Evolutionary conservation across 2,329 filamentous ascomycete genomes (phyloP), one percentile per base, ranked within the genome.

Genomic region (Incumbomyces lentus): DNA sequence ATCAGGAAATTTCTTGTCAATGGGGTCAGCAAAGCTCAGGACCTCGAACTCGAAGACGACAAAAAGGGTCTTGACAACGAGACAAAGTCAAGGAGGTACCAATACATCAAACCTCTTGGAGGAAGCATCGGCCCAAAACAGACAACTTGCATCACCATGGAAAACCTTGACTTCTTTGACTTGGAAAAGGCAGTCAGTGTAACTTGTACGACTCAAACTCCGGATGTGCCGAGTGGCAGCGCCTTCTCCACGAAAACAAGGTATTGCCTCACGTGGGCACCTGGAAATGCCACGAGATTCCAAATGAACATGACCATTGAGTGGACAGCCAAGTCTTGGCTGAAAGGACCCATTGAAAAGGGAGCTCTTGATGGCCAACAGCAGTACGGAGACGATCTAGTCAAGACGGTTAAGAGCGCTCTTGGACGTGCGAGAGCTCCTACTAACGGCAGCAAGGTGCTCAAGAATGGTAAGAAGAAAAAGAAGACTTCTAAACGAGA

Each of bases 281-380:
- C 92, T 42, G 82, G 81, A 52, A 95, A 95, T 59, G 71, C 79
- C 33, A 98, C 93, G 1, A 78, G 88, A 22, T 69, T 98, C 26
- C 79, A 92, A 51, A 83, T 90, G 68, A 95, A 83, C 55, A 95
- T 87, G 63, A 83, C 81, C 2, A 85, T 95, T 36, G 93, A 98
- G 60, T 98, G 93, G 93, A 82, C 83, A 2, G 89, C 89, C 57
- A 98, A 96, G 73, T 95, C 89, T 69, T 98, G 92, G 92, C 70
- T 98, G 38, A 95, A 92, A 70, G 88, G 85, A 52, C 86, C 92
- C 2, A 98, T 98, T 56, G 92, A 98, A 63, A 95, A 95, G 64
- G 90, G 87, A 49, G 87, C 89, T 36, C 89, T 84, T 52, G 89
- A 95, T 47, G 92, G 92, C 22, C 92, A 98, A 65, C 74, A 74